Conservation (phyloP, 2,329 filamentous ascomycete species). For the Waltergamsia citrina region DNA sequence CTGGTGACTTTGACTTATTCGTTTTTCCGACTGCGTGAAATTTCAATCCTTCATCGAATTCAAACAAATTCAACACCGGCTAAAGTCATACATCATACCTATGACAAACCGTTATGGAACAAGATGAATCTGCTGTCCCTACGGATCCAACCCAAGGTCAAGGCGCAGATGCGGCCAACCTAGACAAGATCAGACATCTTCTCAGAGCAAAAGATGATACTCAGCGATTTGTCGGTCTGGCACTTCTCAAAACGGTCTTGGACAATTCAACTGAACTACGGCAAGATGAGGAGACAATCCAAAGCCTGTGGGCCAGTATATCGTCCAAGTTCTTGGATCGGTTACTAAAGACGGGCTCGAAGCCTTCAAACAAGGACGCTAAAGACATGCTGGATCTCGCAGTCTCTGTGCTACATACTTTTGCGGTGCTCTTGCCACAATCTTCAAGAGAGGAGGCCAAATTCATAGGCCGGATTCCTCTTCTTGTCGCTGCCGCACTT, state of each 20-base stretch:
- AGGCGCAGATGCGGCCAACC: constrained; percentile 10
- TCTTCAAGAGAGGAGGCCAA: constrained; percentile 30
- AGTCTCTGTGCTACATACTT: constrained; percentile 53
- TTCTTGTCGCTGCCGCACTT: constrained; percentile 41
- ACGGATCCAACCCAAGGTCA: not conserved
- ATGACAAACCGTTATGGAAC: too few species aligned
- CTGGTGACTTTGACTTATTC: too few species aligned
- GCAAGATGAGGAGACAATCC: constrained; percentile 33
- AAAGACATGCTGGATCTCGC: constrained; percentile 55
- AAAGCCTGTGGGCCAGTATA: constrained; percentile 49
- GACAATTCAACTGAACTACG: constrained; percentile 47
- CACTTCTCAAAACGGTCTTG: constrained; percentile 55
- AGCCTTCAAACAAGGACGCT: constrained; percentile 30
- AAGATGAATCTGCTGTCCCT: not conserved
- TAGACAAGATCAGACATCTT: constrained; percentile 42
- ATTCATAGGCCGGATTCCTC: constrained; percentile 42
- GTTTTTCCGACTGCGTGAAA: too few species aligned
- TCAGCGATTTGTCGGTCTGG: constrained; percentile 57
- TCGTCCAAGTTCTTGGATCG: constrained; percentile 56
- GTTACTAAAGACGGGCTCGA: constrained; percentile 45
- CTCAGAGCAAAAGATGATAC: constrained; percentile 56
- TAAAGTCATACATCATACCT: too few species aligned
- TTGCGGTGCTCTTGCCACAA: constrained; percentile 46
- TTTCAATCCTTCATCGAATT: too few species aligned
- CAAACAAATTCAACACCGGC: too few species aligned